Conservation (phyloP, 139 green algal genomes). For the Chlorella ohadii region DNA sequence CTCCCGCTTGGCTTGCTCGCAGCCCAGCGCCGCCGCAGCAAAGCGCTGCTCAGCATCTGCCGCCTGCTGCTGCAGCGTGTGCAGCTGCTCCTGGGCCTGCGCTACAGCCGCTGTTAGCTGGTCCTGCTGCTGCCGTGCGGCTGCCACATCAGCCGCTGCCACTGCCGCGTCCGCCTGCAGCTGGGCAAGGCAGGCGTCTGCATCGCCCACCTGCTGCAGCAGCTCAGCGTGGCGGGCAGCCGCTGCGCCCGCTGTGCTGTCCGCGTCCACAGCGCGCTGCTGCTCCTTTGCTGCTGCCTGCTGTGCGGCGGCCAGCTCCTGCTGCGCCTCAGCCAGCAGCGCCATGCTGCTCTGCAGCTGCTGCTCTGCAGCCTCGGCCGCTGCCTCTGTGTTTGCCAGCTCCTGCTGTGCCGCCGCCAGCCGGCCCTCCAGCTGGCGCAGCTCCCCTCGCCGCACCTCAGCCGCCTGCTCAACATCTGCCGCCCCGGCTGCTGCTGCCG, state of each 20-base stretch:
- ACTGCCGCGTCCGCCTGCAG: neutral
- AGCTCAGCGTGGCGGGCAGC: neutral
- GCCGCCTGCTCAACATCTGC: neutral
- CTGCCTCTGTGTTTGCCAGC: slow-evolving; percentile 2
- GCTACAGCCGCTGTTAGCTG: neutral
- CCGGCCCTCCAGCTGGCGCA: slow-evolving; percentile 1
- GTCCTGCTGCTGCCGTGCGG: neutral
- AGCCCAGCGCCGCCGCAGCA: neutral
- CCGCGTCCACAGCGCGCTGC: slow-evolving; percentile 4
- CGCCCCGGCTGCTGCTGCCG: neutral
- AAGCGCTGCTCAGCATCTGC: neutral
- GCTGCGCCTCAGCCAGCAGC: neutral
- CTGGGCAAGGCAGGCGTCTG: neutral
- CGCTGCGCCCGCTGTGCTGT: neutral
- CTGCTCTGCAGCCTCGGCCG: neutral
- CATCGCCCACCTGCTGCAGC: neutral
- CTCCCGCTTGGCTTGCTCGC: slow-evolving; percentile 3
- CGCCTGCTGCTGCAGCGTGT: neutral
- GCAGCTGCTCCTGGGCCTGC: slow-evolving; percentile 9
- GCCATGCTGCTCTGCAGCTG: slow-evolving; percentile 17
- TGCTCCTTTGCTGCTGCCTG: neutral
- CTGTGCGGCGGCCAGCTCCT: neutral
- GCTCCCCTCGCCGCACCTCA: neutral
- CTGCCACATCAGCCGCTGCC: neutral
- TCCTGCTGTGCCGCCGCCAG: slow-evolving; percentile 4